These are phyloP conservation scores for Pleurotus eryngii DNA, from an alignment of 768 basidiomycete genomes.

Conservation along the genomic window DNA sequence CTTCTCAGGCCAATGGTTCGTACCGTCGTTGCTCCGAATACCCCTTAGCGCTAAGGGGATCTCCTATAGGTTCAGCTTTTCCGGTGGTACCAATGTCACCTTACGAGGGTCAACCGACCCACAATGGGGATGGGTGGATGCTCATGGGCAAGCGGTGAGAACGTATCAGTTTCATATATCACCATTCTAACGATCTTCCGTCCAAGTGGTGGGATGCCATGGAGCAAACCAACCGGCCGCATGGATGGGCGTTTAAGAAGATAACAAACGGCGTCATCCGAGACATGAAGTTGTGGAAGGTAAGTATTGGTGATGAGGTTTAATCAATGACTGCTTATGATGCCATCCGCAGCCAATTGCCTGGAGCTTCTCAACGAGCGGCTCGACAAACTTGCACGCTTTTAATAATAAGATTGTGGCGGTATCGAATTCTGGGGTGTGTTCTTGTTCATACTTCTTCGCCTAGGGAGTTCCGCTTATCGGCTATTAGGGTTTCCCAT, in stretches of 20 bases:
- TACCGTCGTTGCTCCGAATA: neutral
- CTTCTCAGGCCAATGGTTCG: constrained; percentile 44
- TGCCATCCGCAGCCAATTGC: constrained; percentile 42
- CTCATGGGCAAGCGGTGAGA: constrained; percentile 50
- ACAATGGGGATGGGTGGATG: constrained; percentile 64
- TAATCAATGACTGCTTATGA: too few species aligned
- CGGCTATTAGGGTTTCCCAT: constrained; percentile 45
- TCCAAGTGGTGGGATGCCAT: constrained; percentile 56
- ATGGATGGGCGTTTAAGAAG: constrained; percentile 51
- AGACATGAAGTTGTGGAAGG: constrained; percentile 58
- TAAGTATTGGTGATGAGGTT: constrained; percentile 9
- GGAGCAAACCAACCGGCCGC: constrained; percentile 51
- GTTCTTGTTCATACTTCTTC: too few species aligned
- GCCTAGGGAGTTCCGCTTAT: neutral
- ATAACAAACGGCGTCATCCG: constrained; percentile 52
- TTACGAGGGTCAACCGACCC: constrained; percentile 52
- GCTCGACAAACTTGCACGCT: constrained; percentile 44
- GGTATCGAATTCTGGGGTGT: constrained; percentile 38
- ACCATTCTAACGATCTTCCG: neutral
- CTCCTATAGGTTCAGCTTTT: constrained; percentile 46
- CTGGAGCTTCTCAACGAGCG: constrained; percentile 56
- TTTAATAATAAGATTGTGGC: constrained; percentile 57
- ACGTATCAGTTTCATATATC: neutral
- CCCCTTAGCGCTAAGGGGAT: neutral
- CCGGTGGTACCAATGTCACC: constrained; percentile 55